Evolutionary conservation across 257 asterid species (phyloP), one percentile per base, ranked within the genome.

Genomic region (Solanum boliviense): DNA sequence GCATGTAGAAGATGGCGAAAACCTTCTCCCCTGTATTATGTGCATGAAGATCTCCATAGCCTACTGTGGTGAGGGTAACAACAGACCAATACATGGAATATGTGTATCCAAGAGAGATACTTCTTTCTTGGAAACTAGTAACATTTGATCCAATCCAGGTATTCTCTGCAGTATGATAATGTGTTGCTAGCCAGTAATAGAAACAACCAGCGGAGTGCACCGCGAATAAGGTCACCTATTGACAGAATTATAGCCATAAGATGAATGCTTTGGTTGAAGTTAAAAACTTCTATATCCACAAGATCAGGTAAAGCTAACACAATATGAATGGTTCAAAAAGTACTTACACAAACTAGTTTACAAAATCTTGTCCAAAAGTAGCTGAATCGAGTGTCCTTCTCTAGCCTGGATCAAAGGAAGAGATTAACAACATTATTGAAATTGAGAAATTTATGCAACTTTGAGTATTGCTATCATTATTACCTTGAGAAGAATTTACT

Each of bases 41-140:
- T 5, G 99, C 99, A 6, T 92, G 96, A 88, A 97, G 90, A 89
- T 97, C 99, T 1, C 99, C 99, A 39, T 97, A 97, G 16, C 99
- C 99, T 7, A 96, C 95, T 4, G 99, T 95, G 25, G 99, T 86
- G 89, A 97, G 96, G 70, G 99, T 97, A 73, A 94, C 98, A 83
- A 97, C 91, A 32, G 99, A 93, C 99, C 99, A 97, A 52, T 97
- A 97, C 93, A 94, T 93, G 85, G 98, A 90, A 81, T 94, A 94
- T 2, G 98, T 94, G 86, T 96, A 96, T 44, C 96, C 98, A 87
- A 94, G 67, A 98, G 96, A 94, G 13, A 93, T 91, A 72, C 97
- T 93, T 71, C 92, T 92, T 0, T 90, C 88, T 92, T 94, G 85
- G 84, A 95, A 96, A 87, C 93, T 16, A 32, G 95, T 93, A 88